Evolutionary conservation across 768 basidiomycete genomes (phyloP).

Genomic region (Amanita muscaria): DNA sequence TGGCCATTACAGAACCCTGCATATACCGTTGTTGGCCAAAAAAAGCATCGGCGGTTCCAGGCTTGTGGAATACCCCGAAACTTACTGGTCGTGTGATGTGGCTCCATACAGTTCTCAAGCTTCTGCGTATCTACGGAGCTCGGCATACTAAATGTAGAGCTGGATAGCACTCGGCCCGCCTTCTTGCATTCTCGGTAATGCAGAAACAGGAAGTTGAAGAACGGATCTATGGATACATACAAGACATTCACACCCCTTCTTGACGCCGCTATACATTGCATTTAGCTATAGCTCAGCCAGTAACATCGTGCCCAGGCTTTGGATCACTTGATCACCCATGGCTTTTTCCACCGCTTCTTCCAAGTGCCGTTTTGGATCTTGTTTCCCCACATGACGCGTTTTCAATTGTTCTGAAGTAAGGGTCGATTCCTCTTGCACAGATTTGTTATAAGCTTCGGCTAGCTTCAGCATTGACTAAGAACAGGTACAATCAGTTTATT

Average conservation of each 20-base stretch:
- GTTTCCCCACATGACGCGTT: slow-evolving; percentile 95
- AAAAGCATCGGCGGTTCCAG: too few relatives aligned
- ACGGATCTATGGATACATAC: slow-evolving; percentile 1
- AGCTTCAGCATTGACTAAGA: slow-evolving; percentile 84
- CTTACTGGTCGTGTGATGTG: slow-evolving; percentile 27
- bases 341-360: slow-evolving; percentile 97
- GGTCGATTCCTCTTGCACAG: slow-evolving; percentile 97
- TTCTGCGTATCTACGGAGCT: not conserved
- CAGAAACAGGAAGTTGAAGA: not conserved
- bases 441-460: slow-evolving; percentile 94
- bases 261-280: slow-evolving; percentile 12
- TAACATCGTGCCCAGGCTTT: slow-evolving; percentile 91
- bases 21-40: too few relatives aligned
- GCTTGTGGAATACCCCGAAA: slow-evolving; percentile 13
- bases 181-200: too few relatives aligned
- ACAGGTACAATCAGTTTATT: slow-evolving; percentile 12
- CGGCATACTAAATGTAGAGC: not conserved
- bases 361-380: slow-evolving; percentile 96
- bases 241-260: slow-evolving; percentile 12
- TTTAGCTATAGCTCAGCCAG: slow-evolving; percentile 71
- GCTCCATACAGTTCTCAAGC: not conserved
- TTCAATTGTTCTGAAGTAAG: slow-evolving; percentile 88
- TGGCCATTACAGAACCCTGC: too few relatives aligned
- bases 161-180: not conserved
- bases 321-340: slow-evolving; percentile 95